Percentiles rank a stretch among this genome's conserved stretches.
Conservation (phyloP, 768 basidiomycete genomes). For the Tephrocybe rancida region DNA sequence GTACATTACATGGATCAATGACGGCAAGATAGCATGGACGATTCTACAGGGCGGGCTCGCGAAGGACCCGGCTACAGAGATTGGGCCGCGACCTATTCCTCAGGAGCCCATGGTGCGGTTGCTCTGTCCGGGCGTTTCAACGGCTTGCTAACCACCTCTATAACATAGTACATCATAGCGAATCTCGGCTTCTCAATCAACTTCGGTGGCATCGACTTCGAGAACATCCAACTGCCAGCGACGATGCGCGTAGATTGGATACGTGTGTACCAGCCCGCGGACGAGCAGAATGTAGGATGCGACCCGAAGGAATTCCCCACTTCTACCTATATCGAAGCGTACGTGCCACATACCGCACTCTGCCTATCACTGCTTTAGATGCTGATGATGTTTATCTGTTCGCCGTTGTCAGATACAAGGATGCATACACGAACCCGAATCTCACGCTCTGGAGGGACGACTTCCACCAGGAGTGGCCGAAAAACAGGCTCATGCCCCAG, state of each 20-base stretch:
- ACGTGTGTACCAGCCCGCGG: conserved; percentile 67
- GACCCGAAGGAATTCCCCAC: conserved; percentile 80
- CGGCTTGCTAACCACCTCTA: background rate
- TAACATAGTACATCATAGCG: conserved; percentile 61
- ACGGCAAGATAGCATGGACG: conserved; percentile 55
- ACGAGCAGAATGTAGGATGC: conserved; percentile 58
- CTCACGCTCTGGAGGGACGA: conserved; percentile 39
- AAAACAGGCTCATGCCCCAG: conserved; percentile 32
- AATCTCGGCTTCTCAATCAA: conserved; percentile 71
- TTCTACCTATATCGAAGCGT: conserved; percentile 71
- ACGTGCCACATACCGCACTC: conserved; percentile 33
- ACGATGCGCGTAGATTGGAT: conserved; percentile 81
- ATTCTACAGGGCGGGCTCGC: conserved; percentile 48
- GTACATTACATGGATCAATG: conserved; percentile 68
- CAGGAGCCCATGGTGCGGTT: conserved; percentile 69
- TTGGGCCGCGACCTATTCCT: conserved; percentile 59
- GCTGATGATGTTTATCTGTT: background rate
- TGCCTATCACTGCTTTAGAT: background rate
- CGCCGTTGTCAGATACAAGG: conserved; percentile 32
- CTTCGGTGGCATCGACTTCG: conserved; percentile 69
- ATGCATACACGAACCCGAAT: conserved; percentile 45
- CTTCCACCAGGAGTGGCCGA: conserved; percentile 38
- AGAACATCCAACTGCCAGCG: conserved; percentile 52
- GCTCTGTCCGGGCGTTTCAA: background rate
- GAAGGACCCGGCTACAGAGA: conserved; percentile 51